Base-by-base conservation (phyloP, 2,329 filamentous ascomycete species). In the Aquanectria penicillioides region DNA sequence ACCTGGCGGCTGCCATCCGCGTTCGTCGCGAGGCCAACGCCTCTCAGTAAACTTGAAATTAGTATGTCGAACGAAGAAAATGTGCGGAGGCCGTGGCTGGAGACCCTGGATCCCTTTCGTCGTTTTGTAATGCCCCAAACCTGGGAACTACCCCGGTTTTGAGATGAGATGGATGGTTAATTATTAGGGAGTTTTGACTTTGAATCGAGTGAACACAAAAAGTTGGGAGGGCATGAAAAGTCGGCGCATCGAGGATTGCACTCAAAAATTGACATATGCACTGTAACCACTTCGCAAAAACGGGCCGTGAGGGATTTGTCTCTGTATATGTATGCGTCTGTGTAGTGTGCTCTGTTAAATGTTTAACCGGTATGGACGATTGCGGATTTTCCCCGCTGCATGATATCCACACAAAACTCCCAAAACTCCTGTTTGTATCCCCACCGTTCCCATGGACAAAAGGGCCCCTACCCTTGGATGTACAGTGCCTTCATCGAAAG, bases 1-100 rank as follows among this genome's bases (percentile, higher is more conserved):
- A 94, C 68, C 85, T 98, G 25, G 94, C 95, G 6, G 87, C 88
- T n/a, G 91, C 92, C 29, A 90, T 98, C 49, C 86, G 91, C 48
- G 85, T 86, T 63, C 87, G 94, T 69, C 87, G 95, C 69, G 81
- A 86, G 69, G 56, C 79, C 36, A 82, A 79, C 68, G 75, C 54
- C 43, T 55, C 66, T 74, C 31, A 77, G 75, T 52, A 69, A 73
- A 7, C 63, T 71, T 43, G 17, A 71, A 31, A 50, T 71, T 71
- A 47, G 68, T 65, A 66, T 43, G 66, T 71, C 13, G 69, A 69
- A 60, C 17, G 22, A 10, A 46, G 29, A n/a, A 41, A 34, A 29
- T 40, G 20, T 22, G n/a, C 46, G 7, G 26, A 48, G 36, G 31
- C 7, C 53, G 36, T 40, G 26, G 31, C 20, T 43, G 49, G n/a